Evolutionary conservation across 495 filamentous ascomycete genomes (phyloP), one percentile per base, ranked within the genome.

Genomic region (Annulohypoxylon maeteangense): DNA sequence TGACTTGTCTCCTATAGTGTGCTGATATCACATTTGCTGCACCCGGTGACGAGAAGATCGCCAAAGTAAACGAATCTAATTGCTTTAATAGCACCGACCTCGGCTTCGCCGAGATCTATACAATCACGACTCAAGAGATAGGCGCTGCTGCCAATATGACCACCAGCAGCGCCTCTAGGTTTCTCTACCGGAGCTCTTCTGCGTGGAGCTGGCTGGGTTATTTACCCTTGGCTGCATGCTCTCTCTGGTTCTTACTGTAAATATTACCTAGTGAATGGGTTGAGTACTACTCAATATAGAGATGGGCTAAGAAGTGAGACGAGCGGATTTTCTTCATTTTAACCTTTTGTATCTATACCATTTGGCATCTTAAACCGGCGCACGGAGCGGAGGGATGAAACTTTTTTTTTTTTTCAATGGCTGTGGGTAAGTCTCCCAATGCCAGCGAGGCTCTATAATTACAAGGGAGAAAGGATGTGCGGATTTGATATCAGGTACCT

Each of bases 11-110:
- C 31, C 3, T 61, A 12, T 70, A 99, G 95, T 99, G 95, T 79
- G 95, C 95, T 62, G 96, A 99, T 67, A 87, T 88, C 63, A 86
- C 80, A 53, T 95, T 98, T 75, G 92, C 90, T 38, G 90, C 91
- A 16, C 90, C 90, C 12, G 78, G 86, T 70, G 91, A 95, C 76
- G 72, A 80, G 54, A 74, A 74, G 47, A 88, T 95, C 62, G 81
- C 81, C 22, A 83, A 90, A 65, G 92, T 97, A 36, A 96, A 88
- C 73, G 80, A 84, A 40, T 79, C 87, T 7, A 97, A 97, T 80
- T 97, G 94, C 84, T 92, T 90, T 82, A 97, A 98, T 80, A 90
- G 87, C 63, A 86, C 86, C 55, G 85, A 91, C 57, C 87, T 97
- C 70, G 82, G 85, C 60, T 92, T 95, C 83, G 85, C 92, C 67